Base-by-base conservation (phyloP, 768 basidiomycete species). In the Tylopilus subfusipes region DNA sequence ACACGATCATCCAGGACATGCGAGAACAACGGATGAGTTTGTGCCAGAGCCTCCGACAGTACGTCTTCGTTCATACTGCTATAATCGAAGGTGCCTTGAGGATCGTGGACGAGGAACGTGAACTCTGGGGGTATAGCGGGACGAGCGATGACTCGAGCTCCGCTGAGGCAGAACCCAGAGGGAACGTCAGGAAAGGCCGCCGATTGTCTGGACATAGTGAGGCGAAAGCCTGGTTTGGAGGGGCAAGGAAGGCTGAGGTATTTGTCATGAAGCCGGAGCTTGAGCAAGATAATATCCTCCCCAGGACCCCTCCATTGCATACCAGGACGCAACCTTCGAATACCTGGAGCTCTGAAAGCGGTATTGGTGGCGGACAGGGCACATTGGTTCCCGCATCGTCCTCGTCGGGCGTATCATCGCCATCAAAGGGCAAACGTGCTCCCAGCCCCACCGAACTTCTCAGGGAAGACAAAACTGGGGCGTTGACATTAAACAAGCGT, bases 1-100 rank as follows among this genome's bases (percentile, higher is more conserved):
- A 80, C 68, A 80, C 84, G 51, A 81, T 97, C 1, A 77, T 98
- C 48, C 92, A 95, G 71, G 91, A 94, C 66, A 93, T 98, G 86
- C 81, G 96, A 42, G 86, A 95, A 69, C 95, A 98, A 73, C 78
- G 96, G 50, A 98, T 98, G 96, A 93, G 91, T 64, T 72, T 97
- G 57, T 96, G 95, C 67, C 95, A 96, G 76, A 96, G 90, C 69
- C 73, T 95, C 65, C 76, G 94, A 54, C 96, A 98, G 73, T 98
- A 95, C 65, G 87, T 95, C 19, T 98, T 95, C 71, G 90, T 93
- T 34, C 91, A 97, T 67, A 84, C 86, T 29, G 92, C 86, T 18
- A 77, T 94, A 53, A 80, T 93, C 53, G 89, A 91, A 69, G 91
- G 92, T 8, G 81, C 86, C 16, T 69, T 93, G 72, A 78, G 81